Evolutionary conservation across 306 rosid genomes (phyloP).

Genomic region (Begonia loranthoides): DNA sequence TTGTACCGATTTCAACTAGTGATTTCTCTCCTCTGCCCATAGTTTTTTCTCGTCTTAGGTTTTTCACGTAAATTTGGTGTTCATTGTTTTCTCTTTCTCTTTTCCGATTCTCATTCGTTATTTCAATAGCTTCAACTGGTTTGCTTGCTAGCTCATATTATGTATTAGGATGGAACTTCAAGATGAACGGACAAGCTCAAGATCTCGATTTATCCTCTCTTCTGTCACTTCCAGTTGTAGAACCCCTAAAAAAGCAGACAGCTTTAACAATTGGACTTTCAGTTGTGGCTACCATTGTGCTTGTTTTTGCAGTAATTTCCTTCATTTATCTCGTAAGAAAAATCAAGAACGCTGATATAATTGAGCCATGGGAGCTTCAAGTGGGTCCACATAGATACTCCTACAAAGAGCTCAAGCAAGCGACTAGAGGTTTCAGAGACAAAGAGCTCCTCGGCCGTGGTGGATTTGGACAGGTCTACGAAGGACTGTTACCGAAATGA

Average conservation of each 20-base stretch:
- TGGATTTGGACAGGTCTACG: constrained; percentile 69
- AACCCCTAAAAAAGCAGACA: constrained; percentile 38
- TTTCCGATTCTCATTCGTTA: too few species aligned
- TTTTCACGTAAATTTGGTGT: too few species aligned
- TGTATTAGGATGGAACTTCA: constrained; percentile 81
- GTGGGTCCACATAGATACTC: constrained; percentile 83
- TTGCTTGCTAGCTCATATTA: constrained; percentile 86
- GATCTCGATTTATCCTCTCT: constrained; percentile 43
- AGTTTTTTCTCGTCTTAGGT: too few species aligned
- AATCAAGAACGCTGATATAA: constrained; percentile 47
- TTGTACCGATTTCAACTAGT: too few species aligned
- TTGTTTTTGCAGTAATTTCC: constrained; percentile 10
- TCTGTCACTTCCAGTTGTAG: constrained; percentile 32
- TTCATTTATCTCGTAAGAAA: constrained; percentile 32
- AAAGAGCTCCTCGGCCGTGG: constrained; percentile 64
- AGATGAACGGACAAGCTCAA: constrained; percentile 41
- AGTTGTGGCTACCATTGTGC: constrained; percentile 13
- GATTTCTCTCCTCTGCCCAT: too few species aligned
- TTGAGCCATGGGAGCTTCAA: constrained; percentile 72
- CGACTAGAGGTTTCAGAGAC: constrained; percentile 51
- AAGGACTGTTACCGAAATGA: constrained; percentile 49
- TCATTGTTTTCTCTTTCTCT: too few species aligned
- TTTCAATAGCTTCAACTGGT: constrained; percentile 84
- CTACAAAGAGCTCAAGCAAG: constrained; percentile 64
- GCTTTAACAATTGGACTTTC: constrained; percentile 28